phyloP scores from a whole-genome alignment of 23 red algal genomes.

The Chondrus crispus region DNA sequence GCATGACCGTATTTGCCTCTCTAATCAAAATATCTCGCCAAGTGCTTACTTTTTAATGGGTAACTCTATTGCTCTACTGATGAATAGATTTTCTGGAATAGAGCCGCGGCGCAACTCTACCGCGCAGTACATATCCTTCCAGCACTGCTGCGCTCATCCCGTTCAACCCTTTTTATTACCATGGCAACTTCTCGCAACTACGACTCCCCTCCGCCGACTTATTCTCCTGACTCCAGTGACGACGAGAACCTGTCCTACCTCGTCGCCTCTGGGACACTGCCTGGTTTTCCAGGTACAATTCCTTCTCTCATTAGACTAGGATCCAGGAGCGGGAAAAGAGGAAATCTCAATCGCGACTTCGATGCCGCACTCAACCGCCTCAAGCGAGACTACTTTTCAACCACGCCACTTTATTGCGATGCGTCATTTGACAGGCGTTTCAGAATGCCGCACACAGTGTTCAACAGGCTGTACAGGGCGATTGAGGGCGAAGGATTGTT shows the following conservation, averaged over 20 bases:
- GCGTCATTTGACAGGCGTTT: constrained; percentile 21
- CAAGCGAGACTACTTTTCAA: neutral
- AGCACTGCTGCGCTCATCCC: too few species aligned
- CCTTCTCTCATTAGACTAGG: too few species aligned
- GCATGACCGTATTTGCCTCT: too few species aligned
- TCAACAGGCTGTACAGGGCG: neutral
- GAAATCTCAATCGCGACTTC: neutral
- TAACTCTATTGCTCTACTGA: too few species aligned
- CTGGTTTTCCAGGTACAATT: neutral
- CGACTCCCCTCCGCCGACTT: neutral
- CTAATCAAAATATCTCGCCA: too few species aligned
- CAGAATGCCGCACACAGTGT: neutral
- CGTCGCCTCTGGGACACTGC: neutral
- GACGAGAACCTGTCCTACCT: neutral
- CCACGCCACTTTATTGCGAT: neutral
- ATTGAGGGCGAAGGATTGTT: neutral
- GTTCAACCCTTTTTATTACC: too few species aligned
- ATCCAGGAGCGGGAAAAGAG: neutral
- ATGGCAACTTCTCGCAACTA: too few species aligned
- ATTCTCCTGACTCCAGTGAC: neutral
- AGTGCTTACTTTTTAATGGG: too few species aligned
- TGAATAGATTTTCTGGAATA: too few species aligned
- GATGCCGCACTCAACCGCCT: neutral
- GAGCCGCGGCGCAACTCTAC: too few species aligned
- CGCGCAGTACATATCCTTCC: too few species aligned